A percentile compares a stretch with the other conserved stretches of the same genome.
phyloP scores from a whole-genome alignment of 306 rosid species.

The Quillaja saponaria region DNA sequence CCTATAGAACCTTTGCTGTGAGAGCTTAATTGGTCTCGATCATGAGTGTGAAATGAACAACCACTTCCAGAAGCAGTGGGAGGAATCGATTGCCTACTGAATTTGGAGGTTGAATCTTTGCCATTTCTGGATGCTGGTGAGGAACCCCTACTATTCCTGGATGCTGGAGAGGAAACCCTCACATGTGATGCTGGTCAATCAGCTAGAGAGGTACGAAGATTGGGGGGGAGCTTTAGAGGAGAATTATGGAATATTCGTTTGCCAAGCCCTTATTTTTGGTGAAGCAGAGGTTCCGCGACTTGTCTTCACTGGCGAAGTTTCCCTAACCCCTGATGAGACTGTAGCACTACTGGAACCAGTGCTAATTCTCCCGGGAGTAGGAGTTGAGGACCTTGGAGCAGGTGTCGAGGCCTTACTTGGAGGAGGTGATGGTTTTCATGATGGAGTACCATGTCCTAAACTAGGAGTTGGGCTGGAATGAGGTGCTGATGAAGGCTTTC shows the following conservation, averaged over 20 bases:
- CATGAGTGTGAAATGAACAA: slow-evolving; percentile 71
- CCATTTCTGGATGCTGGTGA: slow-evolving; percentile 63
- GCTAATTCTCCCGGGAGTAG: slow-evolving; percentile 68
- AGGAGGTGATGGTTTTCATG: slow-evolving; percentile 71
- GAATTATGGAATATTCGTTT: slow-evolving; percentile 79
- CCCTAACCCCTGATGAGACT: slow-evolving; percentile 57
- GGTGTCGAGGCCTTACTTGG: slow-evolving; percentile 69
- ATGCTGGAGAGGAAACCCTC: slow-evolving; percentile 86
- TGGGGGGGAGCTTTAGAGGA: slow-evolving; percentile 83
- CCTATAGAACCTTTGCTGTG: slow-evolving; percentile 77
- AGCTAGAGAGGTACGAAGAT: slow-evolving; percentile 80
- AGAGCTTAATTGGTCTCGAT: slow-evolving; percentile 70
- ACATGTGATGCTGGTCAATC: slow-evolving; percentile 82
- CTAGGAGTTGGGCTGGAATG: slow-evolving; percentile 73
- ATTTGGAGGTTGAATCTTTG: slow-evolving; percentile 41
- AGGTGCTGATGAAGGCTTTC: slow-evolving; percentile 62
- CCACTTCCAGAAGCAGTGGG: slow-evolving; percentile 62
- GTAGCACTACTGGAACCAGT: slow-evolving; percentile 53
- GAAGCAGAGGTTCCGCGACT: slow-evolving; percentile 79
- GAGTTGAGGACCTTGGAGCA: slow-evolving; percentile 62
- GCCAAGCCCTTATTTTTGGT: slow-evolving; percentile 87
- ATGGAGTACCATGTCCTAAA: slow-evolving; percentile 50
- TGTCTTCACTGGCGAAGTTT: slow-evolving; percentile 67
- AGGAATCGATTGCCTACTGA: slow-evolving; percentile 53
- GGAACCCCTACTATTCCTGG: slow-evolving; percentile 62